A percentile compares a stretch with the other conserved stretches of the same genome.
Evolutionary conservation across 768 basidiomycete species (phyloP).

Genomic region (Phylloporus scabripes): DNA sequence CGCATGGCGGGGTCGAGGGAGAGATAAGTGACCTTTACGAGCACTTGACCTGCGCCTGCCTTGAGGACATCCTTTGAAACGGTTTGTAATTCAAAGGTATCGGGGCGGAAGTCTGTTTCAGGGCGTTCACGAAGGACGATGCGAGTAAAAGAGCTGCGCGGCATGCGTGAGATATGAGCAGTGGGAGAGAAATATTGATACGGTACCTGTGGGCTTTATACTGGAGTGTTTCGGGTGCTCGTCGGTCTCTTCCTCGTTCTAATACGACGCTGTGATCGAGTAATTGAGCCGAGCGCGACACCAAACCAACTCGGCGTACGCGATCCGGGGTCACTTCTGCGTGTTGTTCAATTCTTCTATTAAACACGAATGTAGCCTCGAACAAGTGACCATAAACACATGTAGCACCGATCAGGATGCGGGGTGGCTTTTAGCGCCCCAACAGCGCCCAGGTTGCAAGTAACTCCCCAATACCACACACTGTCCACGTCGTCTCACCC

Average conservation of each 20-base stretch:
- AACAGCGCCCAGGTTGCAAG: no score
- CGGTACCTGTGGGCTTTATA: background rate
- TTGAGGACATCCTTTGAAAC: conserved; percentile 47
- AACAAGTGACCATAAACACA: no score
- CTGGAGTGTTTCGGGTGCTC: background rate
- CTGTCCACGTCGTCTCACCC: no score
- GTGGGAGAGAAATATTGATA: background rate
- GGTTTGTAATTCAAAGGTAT: conserved; percentile 65
- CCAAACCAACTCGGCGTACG: no score
- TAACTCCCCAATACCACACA: no score
- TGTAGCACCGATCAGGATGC: no score
- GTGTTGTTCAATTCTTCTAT: no score
- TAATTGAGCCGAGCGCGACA: no score
- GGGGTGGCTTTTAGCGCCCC: no score
- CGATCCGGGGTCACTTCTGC: no score
- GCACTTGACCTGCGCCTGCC: conserved; percentile 47
- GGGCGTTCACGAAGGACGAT: conserved; percentile 80
- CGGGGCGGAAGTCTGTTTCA: conserved; percentile 55
- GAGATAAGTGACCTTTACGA: conserved; percentile 76
- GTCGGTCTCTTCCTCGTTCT: background rate
- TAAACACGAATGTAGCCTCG: no score
- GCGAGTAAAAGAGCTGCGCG: conserved; percentile 44
- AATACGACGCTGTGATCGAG: no score
- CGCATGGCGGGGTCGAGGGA: conserved; percentile 89
- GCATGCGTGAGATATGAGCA: conserved; percentile 9